Conservation (phyloP, 1,284 basidiomycete genomes). For the Ustilago sp. region DNA sequence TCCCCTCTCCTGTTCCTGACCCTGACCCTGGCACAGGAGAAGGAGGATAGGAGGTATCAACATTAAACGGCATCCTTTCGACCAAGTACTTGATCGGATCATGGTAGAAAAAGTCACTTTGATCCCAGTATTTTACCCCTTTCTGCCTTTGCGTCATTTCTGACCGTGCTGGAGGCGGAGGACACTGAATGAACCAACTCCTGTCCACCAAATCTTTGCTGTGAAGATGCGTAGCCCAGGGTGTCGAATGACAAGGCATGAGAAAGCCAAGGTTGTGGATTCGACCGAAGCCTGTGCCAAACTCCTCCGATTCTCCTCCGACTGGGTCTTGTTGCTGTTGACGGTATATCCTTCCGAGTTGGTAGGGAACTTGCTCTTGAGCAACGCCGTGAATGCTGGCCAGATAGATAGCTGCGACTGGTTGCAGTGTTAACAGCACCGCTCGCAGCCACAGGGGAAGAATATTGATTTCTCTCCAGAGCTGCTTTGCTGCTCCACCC, state of each 20-base stretch:
- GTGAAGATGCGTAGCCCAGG: slow-evolving; percentile 91
- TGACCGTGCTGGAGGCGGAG: slow-evolving; percentile 26
- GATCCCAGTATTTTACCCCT: slow-evolving; percentile 78
- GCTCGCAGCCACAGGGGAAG: slow-evolving; percentile 35
- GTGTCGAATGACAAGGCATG: slow-evolving; percentile 98
- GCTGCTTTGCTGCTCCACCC: neutral
- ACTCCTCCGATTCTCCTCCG: slow-evolving; percentile 68
- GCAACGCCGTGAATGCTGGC: slow-evolving; percentile 50
- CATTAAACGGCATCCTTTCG: slow-evolving; percentile 76
- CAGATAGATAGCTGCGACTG: slow-evolving; percentile 51
- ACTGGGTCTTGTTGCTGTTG: slow-evolving; percentile 19
- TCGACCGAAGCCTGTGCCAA: slow-evolving; percentile 29
- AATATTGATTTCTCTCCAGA: slow-evolving; percentile 24
- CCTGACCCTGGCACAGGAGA: slow-evolving; percentile 4
- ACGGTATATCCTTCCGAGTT: slow-evolving; percentile 32
- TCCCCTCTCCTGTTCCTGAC: neutral
- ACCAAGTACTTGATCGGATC: slow-evolving; percentile 79
- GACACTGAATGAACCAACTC: slow-evolving; percentile 61
- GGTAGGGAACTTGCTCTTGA: slow-evolving; percentile 51
- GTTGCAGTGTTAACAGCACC: slow-evolving; percentile 37
- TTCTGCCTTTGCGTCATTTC: slow-evolving; percentile 17
- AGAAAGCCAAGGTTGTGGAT: slow-evolving; percentile 79
- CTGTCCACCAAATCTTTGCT: slow-evolving; percentile 24
- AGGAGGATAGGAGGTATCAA: slow-evolving; percentile 77
- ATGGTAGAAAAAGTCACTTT: slow-evolving; percentile 85